phyloP scores from a whole-genome alignment of 179 eudicot genomes.

The Actinidia arguta region DNA sequence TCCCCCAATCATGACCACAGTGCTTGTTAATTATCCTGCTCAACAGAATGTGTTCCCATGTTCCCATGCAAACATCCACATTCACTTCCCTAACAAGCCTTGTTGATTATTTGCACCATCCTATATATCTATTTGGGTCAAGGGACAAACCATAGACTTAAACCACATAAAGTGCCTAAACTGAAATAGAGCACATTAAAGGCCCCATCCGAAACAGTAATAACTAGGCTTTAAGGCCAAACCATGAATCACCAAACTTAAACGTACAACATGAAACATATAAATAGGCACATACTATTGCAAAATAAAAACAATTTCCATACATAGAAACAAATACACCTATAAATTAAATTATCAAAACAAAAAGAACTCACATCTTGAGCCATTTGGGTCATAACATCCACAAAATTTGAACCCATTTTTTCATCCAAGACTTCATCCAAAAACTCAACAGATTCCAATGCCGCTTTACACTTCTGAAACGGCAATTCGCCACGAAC shows the following conservation, averaged over 20 bases:
- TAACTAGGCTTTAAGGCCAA: not conserved
- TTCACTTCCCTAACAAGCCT: not conserved
- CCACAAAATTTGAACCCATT: constrained; percentile 80
- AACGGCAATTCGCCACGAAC: constrained; percentile 79
- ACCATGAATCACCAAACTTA: not conserved
- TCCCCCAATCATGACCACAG: not conserved
- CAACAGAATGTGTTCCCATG: not conserved
- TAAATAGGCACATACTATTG: not conserved
- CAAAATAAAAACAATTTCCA: not conserved
- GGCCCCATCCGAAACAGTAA: constrained; percentile 4
- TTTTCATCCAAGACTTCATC: constrained; percentile 62
- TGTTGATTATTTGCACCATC: not conserved
- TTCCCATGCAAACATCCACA: not conserved
- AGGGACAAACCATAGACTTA: not conserved
- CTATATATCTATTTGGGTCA: not conserved
- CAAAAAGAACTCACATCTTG: constrained; percentile 75
- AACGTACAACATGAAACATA: not conserved
- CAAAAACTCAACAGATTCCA: constrained; percentile 77
- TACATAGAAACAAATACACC: not conserved
- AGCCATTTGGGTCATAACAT: constrained; percentile 89
- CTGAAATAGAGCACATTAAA: not conserved
- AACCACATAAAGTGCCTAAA: not conserved
- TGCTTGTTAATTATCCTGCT: not conserved
- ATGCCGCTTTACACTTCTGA: constrained; percentile 86
- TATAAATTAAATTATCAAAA: not conserved